Base-by-base conservation (phyloP, 345 rosid species). In the Hypericum androsaemum region DNA sequence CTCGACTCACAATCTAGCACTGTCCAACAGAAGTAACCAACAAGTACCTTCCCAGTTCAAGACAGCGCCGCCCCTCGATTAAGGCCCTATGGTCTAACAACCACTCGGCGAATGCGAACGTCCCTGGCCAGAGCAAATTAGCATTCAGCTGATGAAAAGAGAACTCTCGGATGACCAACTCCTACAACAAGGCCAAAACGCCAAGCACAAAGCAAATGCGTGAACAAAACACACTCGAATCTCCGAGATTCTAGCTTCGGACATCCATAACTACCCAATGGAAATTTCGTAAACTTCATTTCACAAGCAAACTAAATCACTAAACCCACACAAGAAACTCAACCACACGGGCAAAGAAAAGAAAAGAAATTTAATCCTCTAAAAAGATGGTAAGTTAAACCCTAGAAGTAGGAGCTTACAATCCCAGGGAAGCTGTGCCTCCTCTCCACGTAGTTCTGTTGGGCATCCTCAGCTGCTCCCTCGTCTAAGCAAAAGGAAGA, bases 111-210 rank as follows among this genome's bases (percentile, higher is more conserved):
- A 92, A 92, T 52, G 86, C 58, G 62, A 92, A 92, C 5, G 97
- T 70, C 64, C 98, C 96, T 0, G 98, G 98, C 98, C 98, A 92
- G 7, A 88, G 92, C 68, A 92, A 77, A 75, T 92, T 92, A 60
- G 97, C 98, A 81, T 92, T 92, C 64, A 85, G 67, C 70, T 80
- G 81, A 50, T 92, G 98, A 59, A 92, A 92, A 5, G 89, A 80
- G 59, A 88, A 92, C 60, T 92, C 98, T 36, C 87, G 68, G 52
- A 92, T 69, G 16, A 72, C 60, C 64, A 88, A 60, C 64, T 88
- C 94, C 97, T 92, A 83, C 61, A 65, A 11, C 53, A 5, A 35
- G 57, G 44, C 46, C 63, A 75, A 59, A 56, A 51, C 49, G 44
- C 48, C 13, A 9, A 62, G n/a, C 13, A 38, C 0, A 0, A 46